These are phyloP conservation scores for Histomonas meleagridis DNA, from an alignment of 208 protist species.

Conservation along the genomic window DNA sequence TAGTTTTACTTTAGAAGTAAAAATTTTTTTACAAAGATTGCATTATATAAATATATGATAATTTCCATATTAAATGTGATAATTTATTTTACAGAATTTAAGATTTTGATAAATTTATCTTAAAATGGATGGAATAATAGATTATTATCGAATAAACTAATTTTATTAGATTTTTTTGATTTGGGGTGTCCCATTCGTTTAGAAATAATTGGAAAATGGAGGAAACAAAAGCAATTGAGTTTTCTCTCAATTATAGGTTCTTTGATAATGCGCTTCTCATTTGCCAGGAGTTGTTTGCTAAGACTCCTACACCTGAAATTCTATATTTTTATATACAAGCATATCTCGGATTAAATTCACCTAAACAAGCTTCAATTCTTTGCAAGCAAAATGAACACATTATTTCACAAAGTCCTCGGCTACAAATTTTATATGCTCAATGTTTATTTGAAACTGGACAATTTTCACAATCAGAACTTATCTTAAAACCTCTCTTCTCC, in stretches of 20 bases:
- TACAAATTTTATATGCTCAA: background rate
- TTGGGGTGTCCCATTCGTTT: too few species aligned
- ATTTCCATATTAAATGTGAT: too few species aligned
- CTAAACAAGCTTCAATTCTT: background rate
- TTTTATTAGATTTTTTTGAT: too few species aligned
- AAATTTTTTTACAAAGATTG: too few species aligned
- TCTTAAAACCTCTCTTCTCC: background rate
- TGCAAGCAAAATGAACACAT: background rate
- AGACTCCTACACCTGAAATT: background rate
- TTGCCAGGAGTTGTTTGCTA: background rate
- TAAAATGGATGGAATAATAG: too few species aligned
- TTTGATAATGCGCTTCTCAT: background rate
- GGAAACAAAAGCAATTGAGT: background rate
- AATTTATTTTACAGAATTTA: too few species aligned
- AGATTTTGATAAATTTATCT: too few species aligned
- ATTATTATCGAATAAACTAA: too few species aligned
- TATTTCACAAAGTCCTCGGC: background rate
- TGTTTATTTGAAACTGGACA: conserved; percentile 2
- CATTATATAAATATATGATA: too few species aligned
- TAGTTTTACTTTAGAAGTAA: too few species aligned
- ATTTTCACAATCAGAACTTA: background rate
- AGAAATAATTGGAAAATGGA: too few species aligned
- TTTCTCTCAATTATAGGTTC: background rate
- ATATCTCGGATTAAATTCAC: background rate
- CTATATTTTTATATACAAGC: background rate